A percentile compares a stretch with the other conserved stretches of the same genome.
These are phyloP conservation scores for Gaultheria prostrata DNA, from an alignment of 148 eudicot species.

Conservation along the genomic window DNA sequence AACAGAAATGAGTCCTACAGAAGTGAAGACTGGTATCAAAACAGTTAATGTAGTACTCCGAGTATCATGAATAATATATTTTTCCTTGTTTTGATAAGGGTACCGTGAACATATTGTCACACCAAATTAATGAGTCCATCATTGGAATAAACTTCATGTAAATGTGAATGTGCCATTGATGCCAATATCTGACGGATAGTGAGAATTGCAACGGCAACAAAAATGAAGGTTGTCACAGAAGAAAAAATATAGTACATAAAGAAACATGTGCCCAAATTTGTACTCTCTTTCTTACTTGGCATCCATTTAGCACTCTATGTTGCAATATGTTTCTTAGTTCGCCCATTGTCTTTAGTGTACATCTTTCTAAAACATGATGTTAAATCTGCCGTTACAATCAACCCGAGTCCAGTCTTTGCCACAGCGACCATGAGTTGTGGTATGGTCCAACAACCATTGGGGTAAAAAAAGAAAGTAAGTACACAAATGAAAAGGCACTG, in stretches of 20 bases:
- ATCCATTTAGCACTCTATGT: background rate
- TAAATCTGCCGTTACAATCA: background rate
- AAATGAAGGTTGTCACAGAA: too few species aligned
- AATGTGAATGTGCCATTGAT: too few species aligned
- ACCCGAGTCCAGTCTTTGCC: background rate
- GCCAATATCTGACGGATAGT: too few species aligned
- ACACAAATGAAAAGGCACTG: background rate
- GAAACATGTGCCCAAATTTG: too few species aligned
- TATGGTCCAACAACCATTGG: background rate
- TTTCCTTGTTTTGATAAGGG: background rate
- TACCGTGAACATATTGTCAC: background rate
- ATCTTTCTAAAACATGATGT: too few species aligned
- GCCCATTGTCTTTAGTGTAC: too few species aligned
- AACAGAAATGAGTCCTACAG: background rate
- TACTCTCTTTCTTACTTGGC: too few species aligned
- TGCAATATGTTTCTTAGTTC: too few species aligned
- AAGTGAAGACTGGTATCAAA: background rate
- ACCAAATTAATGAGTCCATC: background rate
- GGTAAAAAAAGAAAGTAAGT: background rate
- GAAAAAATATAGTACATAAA: too few species aligned
- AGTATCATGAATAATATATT: background rate
- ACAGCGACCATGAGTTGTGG: background rate
- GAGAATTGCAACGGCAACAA: too few species aligned
- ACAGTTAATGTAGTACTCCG: background rate
- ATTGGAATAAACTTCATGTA: background rate